Conservation (phyloP, 1,284 basidiomycete genomes). For the Kalmanozyma brasiliensis region DNA sequence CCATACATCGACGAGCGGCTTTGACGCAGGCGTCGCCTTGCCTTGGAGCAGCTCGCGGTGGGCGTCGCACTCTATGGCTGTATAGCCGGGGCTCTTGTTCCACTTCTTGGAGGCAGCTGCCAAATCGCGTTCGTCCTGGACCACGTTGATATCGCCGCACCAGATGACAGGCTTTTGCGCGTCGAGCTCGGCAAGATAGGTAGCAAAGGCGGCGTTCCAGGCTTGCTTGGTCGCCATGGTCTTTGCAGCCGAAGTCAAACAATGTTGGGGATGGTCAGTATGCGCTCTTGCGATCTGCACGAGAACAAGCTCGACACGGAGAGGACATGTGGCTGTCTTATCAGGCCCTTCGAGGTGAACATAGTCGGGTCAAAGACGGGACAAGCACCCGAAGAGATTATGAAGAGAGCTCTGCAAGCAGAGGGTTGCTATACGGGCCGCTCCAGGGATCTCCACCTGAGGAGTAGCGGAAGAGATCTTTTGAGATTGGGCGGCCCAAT, state of each 20-base stretch:
- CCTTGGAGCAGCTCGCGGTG: conserved; percentile 66
- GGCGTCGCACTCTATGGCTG: conserved; percentile 73
- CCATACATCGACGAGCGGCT: conserved; percentile 82
- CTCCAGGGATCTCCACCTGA: conserved; percentile 25
- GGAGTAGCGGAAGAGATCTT: conserved; percentile 29
- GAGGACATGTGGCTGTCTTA: conserved; percentile 29
- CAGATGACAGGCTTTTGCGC: conserved; percentile 84
- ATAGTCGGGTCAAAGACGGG: neutral
- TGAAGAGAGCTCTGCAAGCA: conserved; percentile 21
- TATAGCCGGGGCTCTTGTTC: conserved; percentile 69
- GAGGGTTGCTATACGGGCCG: conserved; percentile 16
- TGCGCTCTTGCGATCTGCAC: no score
- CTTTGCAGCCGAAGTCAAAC: neutral
- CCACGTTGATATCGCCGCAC: conserved; percentile 89
- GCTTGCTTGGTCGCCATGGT: conserved; percentile 51
- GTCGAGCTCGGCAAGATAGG: conserved; percentile 78
- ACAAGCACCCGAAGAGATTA: conserved; percentile 21
- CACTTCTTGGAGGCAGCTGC: conserved; percentile 69
- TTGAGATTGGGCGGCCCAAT: conserved; percentile 13
- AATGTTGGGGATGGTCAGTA: neutral
- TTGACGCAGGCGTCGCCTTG: conserved; percentile 46
- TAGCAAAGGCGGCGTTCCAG: conserved; percentile 69
- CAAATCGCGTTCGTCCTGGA: conserved; percentile 70
- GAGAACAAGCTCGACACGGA: neutral
- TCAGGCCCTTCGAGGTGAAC: conserved; percentile 35